phyloP scores from a whole-genome alignment of 108 stramenopile genomes.

The Schizochytrium sp. region DNA sequence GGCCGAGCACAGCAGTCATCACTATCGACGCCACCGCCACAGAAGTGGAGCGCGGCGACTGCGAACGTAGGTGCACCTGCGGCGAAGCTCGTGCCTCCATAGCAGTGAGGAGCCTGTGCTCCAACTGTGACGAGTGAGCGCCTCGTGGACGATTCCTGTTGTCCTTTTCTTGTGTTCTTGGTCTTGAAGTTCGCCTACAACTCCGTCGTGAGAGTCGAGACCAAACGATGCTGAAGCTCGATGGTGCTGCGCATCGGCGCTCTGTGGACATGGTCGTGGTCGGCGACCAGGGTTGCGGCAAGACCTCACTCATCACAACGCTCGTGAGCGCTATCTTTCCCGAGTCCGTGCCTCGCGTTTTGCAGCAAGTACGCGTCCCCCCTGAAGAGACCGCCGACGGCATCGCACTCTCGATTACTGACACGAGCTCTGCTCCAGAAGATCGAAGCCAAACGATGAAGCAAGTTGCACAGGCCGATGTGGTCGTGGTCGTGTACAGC shows the following conservation, averaged over 20 bases:
- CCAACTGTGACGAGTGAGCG: too few species aligned
- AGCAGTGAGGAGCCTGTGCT: too few species aligned
- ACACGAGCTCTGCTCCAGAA: constrained; percentile 24
- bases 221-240: background rate
- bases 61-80: too few species aligned
- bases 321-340: constrained; percentile 52
- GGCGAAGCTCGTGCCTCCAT: too few species aligned
- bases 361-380: constrained; percentile 61
- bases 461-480: constrained; percentile 41
- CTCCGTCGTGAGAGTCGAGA: too few species aligned
- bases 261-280: constrained; percentile 59
- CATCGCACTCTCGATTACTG: constrained; percentile 50
- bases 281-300: constrained; percentile 35
- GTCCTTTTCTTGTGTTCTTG: too few species aligned
- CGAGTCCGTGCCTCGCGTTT: constrained; percentile 33
- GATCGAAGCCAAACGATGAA: constrained; percentile 48
- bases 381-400: constrained; percentile 55
- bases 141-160: too few species aligned
- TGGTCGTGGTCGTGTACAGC: constrained; percentile 47
- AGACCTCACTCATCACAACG: constrained; percentile 57
- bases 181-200: too few species aligned
- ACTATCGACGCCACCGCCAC: too few species aligned
- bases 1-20: too few species aligned
- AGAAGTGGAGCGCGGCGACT: too few species aligned
- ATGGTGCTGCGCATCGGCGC: background rate